Conservation (phyloP, 345 rosid genomes). For the Raphanus sativus region DNA sequence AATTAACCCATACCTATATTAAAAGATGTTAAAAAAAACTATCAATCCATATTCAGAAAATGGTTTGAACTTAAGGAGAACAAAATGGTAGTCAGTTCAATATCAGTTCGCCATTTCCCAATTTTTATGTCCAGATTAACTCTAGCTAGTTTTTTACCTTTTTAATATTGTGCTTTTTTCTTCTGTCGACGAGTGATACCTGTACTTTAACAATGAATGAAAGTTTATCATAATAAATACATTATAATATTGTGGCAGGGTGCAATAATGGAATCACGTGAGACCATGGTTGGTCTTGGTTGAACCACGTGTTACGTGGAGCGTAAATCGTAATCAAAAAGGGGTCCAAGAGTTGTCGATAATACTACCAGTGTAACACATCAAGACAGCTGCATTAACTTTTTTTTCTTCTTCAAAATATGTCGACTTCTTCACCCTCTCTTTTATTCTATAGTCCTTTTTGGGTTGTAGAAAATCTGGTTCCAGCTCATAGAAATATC, state of each 20-base stretch:
- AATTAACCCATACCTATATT: too few species aligned
- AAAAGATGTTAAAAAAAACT: too few species aligned
- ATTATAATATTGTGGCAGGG: not conserved
- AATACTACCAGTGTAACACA: slow-evolving; percentile 11
- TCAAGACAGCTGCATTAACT: slow-evolving; percentile 26
- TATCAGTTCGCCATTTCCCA: too few species aligned
- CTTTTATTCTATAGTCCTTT: not conserved
- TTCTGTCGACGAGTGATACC: not conserved
- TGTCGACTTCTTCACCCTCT: slow-evolving; percentile 22
- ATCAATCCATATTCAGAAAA: too few species aligned
- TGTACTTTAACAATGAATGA: slow-evolving; percentile 1
- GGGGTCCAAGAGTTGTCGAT: slow-evolving; percentile 19
- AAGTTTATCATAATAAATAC: not conserved
- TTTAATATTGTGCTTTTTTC: not conserved
- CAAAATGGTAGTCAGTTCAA: too few species aligned
- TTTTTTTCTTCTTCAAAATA: not conserved
- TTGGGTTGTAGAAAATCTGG: slow-evolving; percentile 20
- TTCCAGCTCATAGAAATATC: slow-evolving; percentile 27
- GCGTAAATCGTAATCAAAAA: slow-evolving; percentile 16
- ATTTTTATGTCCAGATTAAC: too few species aligned
- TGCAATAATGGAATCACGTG: slow-evolving; percentile 34
- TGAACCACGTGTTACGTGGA: slow-evolving; percentile 15
- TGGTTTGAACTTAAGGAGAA: too few species aligned
- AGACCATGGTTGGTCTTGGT: slow-evolving; percentile 14
- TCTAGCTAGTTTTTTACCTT: not conserved